phyloP scores from a whole-genome alignment of 768 basidiomycete species.

The Epithele typhae region DNA sequence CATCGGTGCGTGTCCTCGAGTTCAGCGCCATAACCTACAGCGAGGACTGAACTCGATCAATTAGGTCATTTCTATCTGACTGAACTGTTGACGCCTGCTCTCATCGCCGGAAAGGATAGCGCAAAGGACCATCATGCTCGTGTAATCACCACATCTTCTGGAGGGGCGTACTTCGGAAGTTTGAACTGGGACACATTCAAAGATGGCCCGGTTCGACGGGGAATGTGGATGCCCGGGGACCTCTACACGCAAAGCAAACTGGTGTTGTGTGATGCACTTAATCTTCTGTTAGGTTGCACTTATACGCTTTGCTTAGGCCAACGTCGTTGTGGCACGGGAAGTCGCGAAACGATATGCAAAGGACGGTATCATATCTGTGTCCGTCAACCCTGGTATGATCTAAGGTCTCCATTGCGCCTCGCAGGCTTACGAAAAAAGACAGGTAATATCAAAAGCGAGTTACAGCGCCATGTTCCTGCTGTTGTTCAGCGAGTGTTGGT shows the following conservation, averaged over 20 bases:
- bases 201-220: conserved; percentile 23
- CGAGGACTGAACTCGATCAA: neutral
- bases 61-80: conserved; percentile 27
- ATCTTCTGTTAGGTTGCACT: too few relatives aligned
- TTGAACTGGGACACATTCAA: conserved; percentile 38
- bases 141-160: conserved; percentile 44
- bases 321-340: conserved; percentile 42
- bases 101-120: conserved; percentile 35
- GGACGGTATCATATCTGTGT: conserved; percentile 38
- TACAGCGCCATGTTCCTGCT: conserved; percentile 3
- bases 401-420: neutral
- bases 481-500: conserved; percentile 5
- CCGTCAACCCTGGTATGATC: conserved; percentile 41
- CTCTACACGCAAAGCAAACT: conserved; percentile 41
- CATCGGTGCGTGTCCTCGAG: conserved; percentile 22
- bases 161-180: conserved; percentile 27
- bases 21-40: neutral
- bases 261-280: conserved; percentile 21
- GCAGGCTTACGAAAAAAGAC: neutral
- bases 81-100: conserved; percentile 44
- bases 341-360: conserved; percentile 44
- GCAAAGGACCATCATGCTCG: conserved; percentile 41
- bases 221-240: neutral
- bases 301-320: conserved; percentile 41
- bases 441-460: conserved; percentile 19